Evolutionary conservation across 768 basidiomycete species (phyloP).

Genomic region (Russula brevipes): DNA sequence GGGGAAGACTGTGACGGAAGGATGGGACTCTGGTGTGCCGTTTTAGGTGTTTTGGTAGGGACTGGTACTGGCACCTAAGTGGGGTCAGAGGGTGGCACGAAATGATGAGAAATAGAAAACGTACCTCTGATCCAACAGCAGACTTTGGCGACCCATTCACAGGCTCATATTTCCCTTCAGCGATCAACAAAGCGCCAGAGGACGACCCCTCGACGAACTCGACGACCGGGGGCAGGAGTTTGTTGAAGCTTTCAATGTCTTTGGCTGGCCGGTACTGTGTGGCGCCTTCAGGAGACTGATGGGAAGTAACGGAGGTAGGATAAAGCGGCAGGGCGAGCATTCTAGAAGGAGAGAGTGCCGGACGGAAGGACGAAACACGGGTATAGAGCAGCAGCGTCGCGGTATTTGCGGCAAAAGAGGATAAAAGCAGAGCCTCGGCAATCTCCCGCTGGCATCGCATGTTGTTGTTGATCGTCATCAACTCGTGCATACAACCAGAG

Average conservation of each 20-base stretch:
- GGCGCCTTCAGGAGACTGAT: slow-evolving; percentile 48
- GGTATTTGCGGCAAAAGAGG: background rate
- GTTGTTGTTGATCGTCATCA: slow-evolving; percentile 12
- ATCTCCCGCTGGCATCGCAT: slow-evolving; percentile 1
- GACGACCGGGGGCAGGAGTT: slow-evolving; percentile 70
- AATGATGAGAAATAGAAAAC: slow-evolving; percentile 24
- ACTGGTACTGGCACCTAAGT: slow-evolving; percentile 7
- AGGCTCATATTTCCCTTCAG: slow-evolving; percentile 74
- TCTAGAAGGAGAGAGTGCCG: slow-evolving; percentile 24
- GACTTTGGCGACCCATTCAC: slow-evolving; percentile 65
- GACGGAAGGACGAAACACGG: background rate
- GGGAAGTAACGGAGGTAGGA: slow-evolving; percentile 48
- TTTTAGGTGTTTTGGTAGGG: background rate
- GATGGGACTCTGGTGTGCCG: slow-evolving; percentile 3
- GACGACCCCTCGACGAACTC: slow-evolving; percentile 85
- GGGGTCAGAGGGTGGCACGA: background rate
- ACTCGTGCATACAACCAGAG: slow-evolving; percentile 3
- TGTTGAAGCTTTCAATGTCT: slow-evolving; percentile 72
- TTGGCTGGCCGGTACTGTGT: slow-evolving; percentile 59
- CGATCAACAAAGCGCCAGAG: slow-evolving; percentile 62
- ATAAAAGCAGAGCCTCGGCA: background rate
- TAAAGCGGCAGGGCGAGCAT: slow-evolving; percentile 69
- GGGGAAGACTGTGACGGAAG: slow-evolving; percentile 2
- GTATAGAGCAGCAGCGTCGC: slow-evolving; percentile 5
- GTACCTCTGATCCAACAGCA: slow-evolving; percentile 42